Evolutionary conservation across 2,329 filamentous ascomycete species (phyloP), one percentile per base, ranked within the genome.

Genomic region (Colletotrichum gloeosporioides): DNA sequence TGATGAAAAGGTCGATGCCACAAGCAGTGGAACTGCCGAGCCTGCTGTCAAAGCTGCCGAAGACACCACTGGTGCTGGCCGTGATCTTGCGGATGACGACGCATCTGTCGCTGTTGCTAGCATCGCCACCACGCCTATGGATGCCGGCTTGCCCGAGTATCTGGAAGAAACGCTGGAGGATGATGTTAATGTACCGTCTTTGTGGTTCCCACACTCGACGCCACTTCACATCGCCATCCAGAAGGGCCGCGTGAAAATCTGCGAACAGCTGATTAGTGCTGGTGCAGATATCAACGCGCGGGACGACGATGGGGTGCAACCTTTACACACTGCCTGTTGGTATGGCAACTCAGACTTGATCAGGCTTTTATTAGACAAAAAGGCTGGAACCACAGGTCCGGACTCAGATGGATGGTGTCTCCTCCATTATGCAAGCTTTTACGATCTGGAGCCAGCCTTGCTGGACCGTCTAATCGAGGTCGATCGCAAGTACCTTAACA

Each of bases 161-260:
- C n/a, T n/a, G n/a, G n/a, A n/a, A n/a, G n/a, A n/a, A n/a, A n/a
- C n/a, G n/a, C n/a, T n/a, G n/a, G n/a, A n/a, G n/a, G n/a, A n/a
- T n/a, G n/a, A n/a, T n/a, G n/a, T n/a, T n/a, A n/a, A n/a, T n/a
- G n/a, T n/a, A n/a, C n/a, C n/a, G n/a, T n/a, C n/a, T n/a, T n/a
- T n/a, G n/a, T n/a, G n/a, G n/a, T n/a, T n/a, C n/a, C n/a, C n/a
- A n/a, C n/a, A n/a, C n/a, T n/a, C n/a, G n/a, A n/a, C n/a, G n/a
- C n/a, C n/a, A n/a, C n/a, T n/a, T n/a, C n/a, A n/a, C n/a, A 2
- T 44, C 4, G 36, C 36, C 0, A 3, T 44, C n/a, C 8, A 0
- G 3, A 10, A 5, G n/a, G 36, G 4, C 4, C 36, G 4, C 8
- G n/a, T 18, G 0, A n/a, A n/a, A 18, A n/a, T 44, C 8, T 2